Percentiles rank a stretch among this genome's conserved stretches.
These are phyloP conservation scores for Pseudocercospora pini-densiflorae DNA, from an alignment of 2,329 filamentous ascomycete species.

Conservation along the genomic window DNA sequence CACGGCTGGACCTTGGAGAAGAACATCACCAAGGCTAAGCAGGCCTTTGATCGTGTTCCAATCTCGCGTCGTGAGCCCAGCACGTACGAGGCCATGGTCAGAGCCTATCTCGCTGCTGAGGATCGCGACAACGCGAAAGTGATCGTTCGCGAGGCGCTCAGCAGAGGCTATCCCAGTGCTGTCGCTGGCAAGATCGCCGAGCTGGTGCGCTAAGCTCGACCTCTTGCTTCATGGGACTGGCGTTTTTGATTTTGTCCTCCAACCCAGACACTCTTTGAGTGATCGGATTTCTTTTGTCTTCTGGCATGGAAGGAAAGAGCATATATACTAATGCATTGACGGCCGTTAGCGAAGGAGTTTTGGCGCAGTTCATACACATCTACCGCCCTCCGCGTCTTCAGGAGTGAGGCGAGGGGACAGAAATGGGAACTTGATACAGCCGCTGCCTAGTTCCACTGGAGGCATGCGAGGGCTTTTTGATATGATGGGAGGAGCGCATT, in stretches of 20 bases:
- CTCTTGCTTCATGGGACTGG: background rate
- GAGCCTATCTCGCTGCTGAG: slow-evolving; percentile 85
- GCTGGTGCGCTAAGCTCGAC: slow-evolving; percentile 60
- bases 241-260: slow-evolving; percentile 5
- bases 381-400: slow-evolving; percentile 17
- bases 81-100: slow-evolving; percentile 98
- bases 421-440: slow-evolving; percentile 4
- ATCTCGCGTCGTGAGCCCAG: slow-evolving; percentile 86
- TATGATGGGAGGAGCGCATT: slow-evolving; percentile 5
- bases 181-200: slow-evolving; percentile 94
- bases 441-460: background rate
- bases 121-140: slow-evolving; percentile 75
- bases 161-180: slow-evolving; percentile 85
- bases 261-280: background rate
- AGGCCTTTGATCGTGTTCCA: slow-evolving; percentile 79
- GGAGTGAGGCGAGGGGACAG: slow-evolving; percentile 5
- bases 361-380: slow-evolving; percentile 8
- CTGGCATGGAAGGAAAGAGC: slow-evolving; percentile 12
- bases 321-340: slow-evolving; percentile 16
- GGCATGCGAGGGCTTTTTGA: slow-evolving; percentile 14
- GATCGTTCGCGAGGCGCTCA: slow-evolving; percentile 88
- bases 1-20: slow-evolving; percentile 91
- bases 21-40: slow-evolving; percentile 76
- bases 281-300: slow-evolving; percentile 12
- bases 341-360: slow-evolving; percentile 23